Evolutionary conservation across 2,329 filamentous ascomycete genomes (phyloP), one percentile per base, ranked within the genome.

Genomic region (Annulohypoxylon truncatum): DNA sequence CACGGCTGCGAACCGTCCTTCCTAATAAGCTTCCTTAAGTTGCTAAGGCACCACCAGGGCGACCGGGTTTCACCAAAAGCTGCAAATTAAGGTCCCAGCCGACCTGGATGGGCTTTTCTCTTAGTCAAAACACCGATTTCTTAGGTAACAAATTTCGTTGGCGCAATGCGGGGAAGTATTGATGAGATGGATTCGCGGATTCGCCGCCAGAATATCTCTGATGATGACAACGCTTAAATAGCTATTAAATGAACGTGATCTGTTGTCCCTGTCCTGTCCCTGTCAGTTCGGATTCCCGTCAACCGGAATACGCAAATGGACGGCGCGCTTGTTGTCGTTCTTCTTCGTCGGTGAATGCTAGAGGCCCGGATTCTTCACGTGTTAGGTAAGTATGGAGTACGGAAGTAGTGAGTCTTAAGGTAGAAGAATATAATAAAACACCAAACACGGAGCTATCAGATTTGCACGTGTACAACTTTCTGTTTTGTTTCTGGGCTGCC

Each of bases 61-160:
- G 28, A 28, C 57, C 66, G 60, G 61, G 72, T 72, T 69, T 67
- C 68, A 71, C 66, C 66, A 64, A 54, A 51, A 8, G 55, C 53
- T 63, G 67, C 59, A 60, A 64, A 64, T 35, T 44, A 54, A 54
- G 42, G 42, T 22, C 26, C 48, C 52, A 64, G 54, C 24, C 35
- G 26, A 69, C 57, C 54, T 24, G 63, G 68, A 66, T 73, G 71
- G 70, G 38, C 69, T 82, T 69, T 82, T 80, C 76, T 81, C 79
- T 83, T 83, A 83, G 82, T 83, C 81, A 83, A 80, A 71, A 66
- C 66, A 71, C 66, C 73, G 71, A 70, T 65, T 68, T 79, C 75
- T 83, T 83, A 83, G 80, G 82, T 83, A 83, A 84, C 74, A 79
- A 71, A 70, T 78, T 72, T 72, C 74, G 72, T 66, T 77, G 75